A percentile compares a stretch with the other conserved stretches of the same genome.
Evolutionary conservation across 768 basidiomycete genomes (phyloP).

Genomic region (Auriscalpium microsporum): DNA sequence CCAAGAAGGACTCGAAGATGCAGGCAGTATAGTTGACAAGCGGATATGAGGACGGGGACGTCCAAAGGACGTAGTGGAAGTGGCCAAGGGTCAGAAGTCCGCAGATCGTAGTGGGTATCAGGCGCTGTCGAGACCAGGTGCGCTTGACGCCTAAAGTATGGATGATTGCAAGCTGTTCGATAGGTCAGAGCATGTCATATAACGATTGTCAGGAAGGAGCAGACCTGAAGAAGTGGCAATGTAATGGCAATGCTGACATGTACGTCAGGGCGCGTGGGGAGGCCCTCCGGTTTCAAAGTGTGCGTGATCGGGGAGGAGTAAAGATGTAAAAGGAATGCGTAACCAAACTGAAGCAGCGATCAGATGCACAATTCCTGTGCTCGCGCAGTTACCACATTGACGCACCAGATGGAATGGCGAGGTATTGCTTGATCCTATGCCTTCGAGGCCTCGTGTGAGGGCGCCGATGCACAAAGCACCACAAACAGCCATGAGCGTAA

Average conservation of each 20-base stretch:
- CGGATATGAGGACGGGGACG: slow-evolving; percentile 45
- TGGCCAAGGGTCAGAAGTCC: slow-evolving; percentile 54
- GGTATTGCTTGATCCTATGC: slow-evolving; percentile 39
- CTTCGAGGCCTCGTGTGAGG: slow-evolving; percentile 61
- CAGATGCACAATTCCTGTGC: background rate
- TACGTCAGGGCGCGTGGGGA: slow-evolving; percentile 59
- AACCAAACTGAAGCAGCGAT: slow-evolving; percentile 46
- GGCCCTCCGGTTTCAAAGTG: slow-evolving; percentile 29
- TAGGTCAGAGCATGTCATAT: background rate
- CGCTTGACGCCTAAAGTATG: slow-evolving; percentile 61
- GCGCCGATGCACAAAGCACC: slow-evolving; percentile 56
- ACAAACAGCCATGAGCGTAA: slow-evolving; percentile 62
- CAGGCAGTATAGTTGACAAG: slow-evolving; percentile 69
- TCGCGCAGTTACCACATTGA: slow-evolving; percentile 3
- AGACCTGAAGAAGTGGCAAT: slow-evolving; percentile 65
- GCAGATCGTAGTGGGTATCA: slow-evolving; percentile 58
- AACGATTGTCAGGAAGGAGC: slow-evolving; percentile 8
- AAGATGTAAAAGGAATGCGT: slow-evolving; percentile 67
- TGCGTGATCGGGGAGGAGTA: slow-evolving; percentile 64
- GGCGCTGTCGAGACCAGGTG: slow-evolving; percentile 55
- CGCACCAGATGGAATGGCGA: slow-evolving; percentile 68
- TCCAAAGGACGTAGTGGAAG: slow-evolving; percentile 56
- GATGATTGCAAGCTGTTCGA: slow-evolving; percentile 45
- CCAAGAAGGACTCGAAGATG: slow-evolving; percentile 57
- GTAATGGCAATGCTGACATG: slow-evolving; percentile 67